Evolutionary conservation across 306 rosid species (phyloP), one percentile per base, ranked within the genome.

Genomic region (Trichosanthes cucumerina): DNA sequence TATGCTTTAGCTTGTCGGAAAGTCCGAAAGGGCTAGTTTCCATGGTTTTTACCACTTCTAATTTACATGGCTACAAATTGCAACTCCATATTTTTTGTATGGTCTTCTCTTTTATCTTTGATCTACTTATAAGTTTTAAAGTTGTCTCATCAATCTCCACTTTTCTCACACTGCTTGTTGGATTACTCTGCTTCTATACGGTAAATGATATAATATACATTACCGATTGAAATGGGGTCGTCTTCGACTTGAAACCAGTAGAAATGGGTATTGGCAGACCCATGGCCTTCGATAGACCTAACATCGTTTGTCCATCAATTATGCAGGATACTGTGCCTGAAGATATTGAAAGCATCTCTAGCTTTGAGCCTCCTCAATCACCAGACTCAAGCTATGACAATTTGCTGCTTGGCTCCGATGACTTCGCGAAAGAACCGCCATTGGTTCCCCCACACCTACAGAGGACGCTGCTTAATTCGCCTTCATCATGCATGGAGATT

Each of bases 361-460:
- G 96, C 79, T 91, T 95, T 43, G 96, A 89, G 65, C 92, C 97
- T 75, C 98, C 97, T 19, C 90, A 88, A 74, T 95, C 98, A 62
- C 96, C 97, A 1, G 96, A 91, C 18, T 88, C 93, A n/a, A 95
- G 95, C 76, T 95, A 95, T 72, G 85, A 81, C 87, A 92, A 86
- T 84, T 16, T 84, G 80, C 90, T 78, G 60, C 95, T 89, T 47
- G 89, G 89, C 50, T 84, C 95, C 3, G 96, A 95, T 82, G 98
- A 95, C 83, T 95, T 82, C 54, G 92, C 96, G 0, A 92, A 95
- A 89, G 98, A 95, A 81, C 98, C 98, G 0, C 96, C 97, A n/a
- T 76, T 85, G 84, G 95, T 86, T 69, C 98, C 98, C 73, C 93
- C 97, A 16, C 95, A 85, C 86, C 84, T 95, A 81, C 97, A 92